Conservation (phyloP, 768 basidiomycete species). For the Tephrocybe rancida region DNA sequence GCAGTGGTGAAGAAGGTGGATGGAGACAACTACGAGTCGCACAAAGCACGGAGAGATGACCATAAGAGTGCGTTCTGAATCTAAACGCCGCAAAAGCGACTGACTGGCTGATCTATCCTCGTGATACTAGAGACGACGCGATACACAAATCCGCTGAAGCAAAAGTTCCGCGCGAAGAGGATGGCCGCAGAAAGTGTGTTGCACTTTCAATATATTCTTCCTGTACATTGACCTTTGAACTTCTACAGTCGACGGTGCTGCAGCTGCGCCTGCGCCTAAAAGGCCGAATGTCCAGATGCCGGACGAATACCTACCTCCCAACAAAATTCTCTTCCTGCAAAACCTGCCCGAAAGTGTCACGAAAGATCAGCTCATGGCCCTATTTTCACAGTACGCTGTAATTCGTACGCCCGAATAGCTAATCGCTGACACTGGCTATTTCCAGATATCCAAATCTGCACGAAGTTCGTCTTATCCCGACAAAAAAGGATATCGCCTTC, state of each 20-base stretch:
- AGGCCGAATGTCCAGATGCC: constrained; percentile 94
- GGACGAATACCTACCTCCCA: constrained; percentile 98
- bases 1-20: constrained; percentile 83
- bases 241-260: constrained; percentile 65
- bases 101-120: constrained; percentile 6
- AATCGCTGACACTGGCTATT: background rate
- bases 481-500: constrained; percentile 97
- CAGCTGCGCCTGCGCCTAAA: constrained; percentile 66
- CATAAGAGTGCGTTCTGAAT: constrained; percentile 73
- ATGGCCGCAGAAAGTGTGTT: constrained; percentile 76
- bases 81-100: background rate
- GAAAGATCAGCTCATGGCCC: constrained; percentile 86
- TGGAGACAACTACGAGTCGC: constrained; percentile 65
- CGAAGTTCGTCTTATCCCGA: constrained; percentile 98
- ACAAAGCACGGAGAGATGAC: constrained; percentile 73
- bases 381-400: constrained; percentile 79
- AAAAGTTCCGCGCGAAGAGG: constrained; percentile 81
- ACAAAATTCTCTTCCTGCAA: constrained; percentile 98
- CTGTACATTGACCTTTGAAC: constrained; percentile 13
- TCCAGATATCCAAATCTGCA: constrained; percentile 89
- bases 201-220: constrained; percentile 2
- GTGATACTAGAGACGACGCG: constrained; percentile 65
- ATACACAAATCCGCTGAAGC: constrained; percentile 87
- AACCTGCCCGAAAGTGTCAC: constrained; percentile 93
- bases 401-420: background rate